Evolutionary conservation across 2,329 filamentous ascomycete species (phyloP).

Genomic region (Seiridium unicorne): DNA sequence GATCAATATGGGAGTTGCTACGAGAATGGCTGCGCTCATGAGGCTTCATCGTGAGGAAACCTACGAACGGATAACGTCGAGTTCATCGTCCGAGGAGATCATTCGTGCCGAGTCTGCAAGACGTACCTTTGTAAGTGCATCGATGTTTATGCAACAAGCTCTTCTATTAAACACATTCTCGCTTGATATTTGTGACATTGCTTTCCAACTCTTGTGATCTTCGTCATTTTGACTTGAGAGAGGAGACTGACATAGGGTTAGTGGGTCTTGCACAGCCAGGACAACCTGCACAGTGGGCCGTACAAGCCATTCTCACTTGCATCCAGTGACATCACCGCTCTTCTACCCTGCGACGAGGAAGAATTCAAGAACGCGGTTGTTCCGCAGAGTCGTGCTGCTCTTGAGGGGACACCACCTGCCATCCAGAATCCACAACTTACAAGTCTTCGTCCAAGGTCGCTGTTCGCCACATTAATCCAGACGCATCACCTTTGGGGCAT

Average conservation of each 20-base stretch:
- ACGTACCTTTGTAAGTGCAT: constrained; percentile 47
- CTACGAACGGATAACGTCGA: constrained; percentile 38
- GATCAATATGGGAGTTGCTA: constrained; percentile 56
- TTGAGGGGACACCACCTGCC: constrained; percentile 52
- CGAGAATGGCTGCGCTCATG: constrained; percentile 55
- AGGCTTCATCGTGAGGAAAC: constrained; percentile 55
- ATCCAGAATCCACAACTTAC: constrained; percentile 42
- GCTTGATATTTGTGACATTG: neutral
- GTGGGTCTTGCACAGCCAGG: constrained; percentile 61
- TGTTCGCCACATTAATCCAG: constrained; percentile 56
- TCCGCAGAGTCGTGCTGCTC: constrained; percentile 49
- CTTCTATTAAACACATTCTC: neutral
- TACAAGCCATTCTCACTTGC: constrained; percentile 49
- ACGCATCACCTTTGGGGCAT: constrained; percentile 54
- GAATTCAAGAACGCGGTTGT: constrained; percentile 48
- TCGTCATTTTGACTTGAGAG: neutral
- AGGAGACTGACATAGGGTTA: constrained; percentile 21
- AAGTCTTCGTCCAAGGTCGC: constrained; percentile 42
- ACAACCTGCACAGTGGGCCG: constrained; percentile 54
- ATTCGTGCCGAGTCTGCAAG: constrained; percentile 55
- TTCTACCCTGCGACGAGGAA: constrained; percentile 51
- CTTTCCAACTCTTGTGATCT: neutral
- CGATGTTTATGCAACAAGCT: no score
- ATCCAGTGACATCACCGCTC: constrained; percentile 51
- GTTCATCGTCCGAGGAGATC: constrained; percentile 42